Base-by-base conservation (phyloP, 148 eudicot species). In the Chenopodium formosanum region DNA sequence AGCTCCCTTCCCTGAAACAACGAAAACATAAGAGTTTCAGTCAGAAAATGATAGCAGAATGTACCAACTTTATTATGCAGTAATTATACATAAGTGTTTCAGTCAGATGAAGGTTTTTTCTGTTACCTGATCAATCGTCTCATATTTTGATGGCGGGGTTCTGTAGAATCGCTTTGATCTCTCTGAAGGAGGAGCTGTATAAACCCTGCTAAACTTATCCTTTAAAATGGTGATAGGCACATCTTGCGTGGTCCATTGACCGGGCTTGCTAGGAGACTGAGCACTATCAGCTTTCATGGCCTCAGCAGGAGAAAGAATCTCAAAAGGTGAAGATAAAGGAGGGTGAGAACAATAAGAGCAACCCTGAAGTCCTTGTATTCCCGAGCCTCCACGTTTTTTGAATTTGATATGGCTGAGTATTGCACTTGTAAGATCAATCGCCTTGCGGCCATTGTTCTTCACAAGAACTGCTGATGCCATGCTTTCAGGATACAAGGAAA, bases 381-480 rank as follows among this genome's bases (percentile, higher is more conserved):
- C 97, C 11, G 93, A 56, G 37, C 95, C 90, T 0, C 83, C 78
- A 23, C 97, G 87, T 65, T 67, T 93, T 84, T 76, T 89, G 66
- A 87, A 89, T 77, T 64, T 90, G 78, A 90, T 86, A 83, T 95
- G 98, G 84, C 87, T 89, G 1, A 95, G 90, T 79, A 93, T 93
- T 5, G 93, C 98, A 76, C 86, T 87, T 1, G 85, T 89, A 12
- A 95, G 83, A 58, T 74, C 84, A 0, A 91, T 82, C 25, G 95
- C 74, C 64, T 92, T 93, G 17, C 80, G 78, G 4, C 98, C 97
- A 10, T 85, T 95, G 90, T 95, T 95, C 84, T 95, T 90, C 70
- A 95, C 91, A 73, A 90, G 86, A 1, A 95, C 89, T 68, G 98
- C 97, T 73, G 98, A 88, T 82, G 97, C 95, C 86, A 95, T 88